Base-by-base conservation (phyloP, 768 basidiomycete genomes). In the Phanerochaete sordida region DNA sequence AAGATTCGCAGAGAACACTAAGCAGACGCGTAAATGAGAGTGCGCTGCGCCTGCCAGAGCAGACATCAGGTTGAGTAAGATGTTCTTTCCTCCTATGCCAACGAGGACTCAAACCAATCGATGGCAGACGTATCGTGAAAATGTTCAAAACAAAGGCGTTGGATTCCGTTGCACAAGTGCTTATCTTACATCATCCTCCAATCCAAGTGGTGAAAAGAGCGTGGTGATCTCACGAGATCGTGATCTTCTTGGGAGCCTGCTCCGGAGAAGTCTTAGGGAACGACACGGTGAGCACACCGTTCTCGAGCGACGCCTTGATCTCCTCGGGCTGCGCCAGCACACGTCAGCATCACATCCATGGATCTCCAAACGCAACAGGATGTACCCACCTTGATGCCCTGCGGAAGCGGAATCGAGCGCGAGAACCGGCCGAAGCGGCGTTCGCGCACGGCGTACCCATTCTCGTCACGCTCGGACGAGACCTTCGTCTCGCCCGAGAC, bases 231-330 rank as follows among this genome's bases (percentile, higher is more conserved):
- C 44, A 78, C 27, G 68, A 62, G 56, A 77, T 72, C 3, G 72
- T 58, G 62, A 79, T 76, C 68, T 71, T 78, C 76, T 68, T 66
- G 19, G 70, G 70, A 27, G 65, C 65, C 64, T 63, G 63, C 57
- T 72, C 72, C 16, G 77, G 68, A 8, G 71, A 68, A 21, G 72
- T 68, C 70, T 80, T 84, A 5, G 83, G 84, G 77, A 81, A 84
- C 1, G 78, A 79, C 30, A 85, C 72, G 11, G 73, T 79, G 62
- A 85, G 66, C n/a, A 83, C 62, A 1, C 84, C 83, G 55, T 80
- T 70, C 37, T 83, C 81, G 77, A 84, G 75, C 49, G 73, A 69
- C 0, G 83, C 84, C 64, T 72, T 71, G 57, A 83, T 75, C 31
- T 79, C 73, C 26, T 79, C 74, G n/a, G 72, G 68, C 80, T 82